Evolutionary conservation across 495 filamentous ascomycete species (phyloP).

Genomic region (Penicillium psychrofluorescens): DNA sequence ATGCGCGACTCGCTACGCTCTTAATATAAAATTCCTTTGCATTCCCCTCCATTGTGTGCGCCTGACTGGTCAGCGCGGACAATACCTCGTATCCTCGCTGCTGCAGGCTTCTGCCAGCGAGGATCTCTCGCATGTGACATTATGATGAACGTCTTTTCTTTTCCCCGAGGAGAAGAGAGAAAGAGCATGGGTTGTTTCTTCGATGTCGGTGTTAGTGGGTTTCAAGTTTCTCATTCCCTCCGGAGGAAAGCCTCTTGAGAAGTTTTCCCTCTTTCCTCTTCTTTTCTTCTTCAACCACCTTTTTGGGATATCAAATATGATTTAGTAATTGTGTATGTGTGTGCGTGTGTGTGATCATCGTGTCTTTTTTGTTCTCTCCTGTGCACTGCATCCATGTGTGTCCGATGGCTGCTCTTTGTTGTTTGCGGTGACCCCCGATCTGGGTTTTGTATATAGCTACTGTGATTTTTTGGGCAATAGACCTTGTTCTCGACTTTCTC

Average conservation of each 20-base stretch:
- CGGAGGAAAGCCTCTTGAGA: too few species aligned
- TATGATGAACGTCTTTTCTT: conserved; percentile 23
- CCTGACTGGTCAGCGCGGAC: conserved; percentile 7
- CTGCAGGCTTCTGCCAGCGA: background rate
- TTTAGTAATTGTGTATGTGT: too few species aligned
- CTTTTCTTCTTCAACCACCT: background rate
- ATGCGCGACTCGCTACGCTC: conserved; percentile 75
- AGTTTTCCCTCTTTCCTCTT: conserved; percentile 6
- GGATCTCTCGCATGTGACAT: conserved; percentile 19
- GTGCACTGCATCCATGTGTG: too few species aligned
- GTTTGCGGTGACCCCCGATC: background rate
- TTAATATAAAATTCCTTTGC: conserved; percentile 5
- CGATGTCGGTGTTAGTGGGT: conserved; percentile 23
- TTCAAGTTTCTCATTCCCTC: conserved; percentile 8
- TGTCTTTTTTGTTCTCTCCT: conserved; percentile 3
- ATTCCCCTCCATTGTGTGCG: background rate
- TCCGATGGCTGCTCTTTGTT: conserved; percentile 6
- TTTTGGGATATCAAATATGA: background rate
- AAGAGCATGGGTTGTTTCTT: conserved; percentile 5
- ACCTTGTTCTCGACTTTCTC: conserved; percentile 2
- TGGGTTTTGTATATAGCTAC: conserved; percentile 19
- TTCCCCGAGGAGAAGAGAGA: too few species aligned
- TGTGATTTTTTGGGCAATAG: conserved; percentile 17
- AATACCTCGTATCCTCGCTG: conserved; percentile 1
- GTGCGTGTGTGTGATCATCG: background rate